Conservation (phyloP, 176 grass and related monocot genomes). For the Oryza brachyantha region DNA sequence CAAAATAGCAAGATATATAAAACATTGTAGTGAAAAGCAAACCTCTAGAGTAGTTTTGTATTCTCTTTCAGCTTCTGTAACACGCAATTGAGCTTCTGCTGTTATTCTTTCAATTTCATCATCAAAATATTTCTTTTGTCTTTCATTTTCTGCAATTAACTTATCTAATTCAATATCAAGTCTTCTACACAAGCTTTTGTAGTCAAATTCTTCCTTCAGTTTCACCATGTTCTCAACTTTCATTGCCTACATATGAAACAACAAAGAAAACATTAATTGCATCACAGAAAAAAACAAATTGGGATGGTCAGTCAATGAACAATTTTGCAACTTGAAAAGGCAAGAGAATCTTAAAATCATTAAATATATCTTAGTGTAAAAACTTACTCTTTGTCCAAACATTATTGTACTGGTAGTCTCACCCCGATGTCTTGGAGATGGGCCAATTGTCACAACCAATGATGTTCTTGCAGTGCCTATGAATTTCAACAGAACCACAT, state of each 20-base stretch:
- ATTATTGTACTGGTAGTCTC: slow-evolving; percentile 99
- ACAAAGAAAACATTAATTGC: slow-evolving; percentile 19
- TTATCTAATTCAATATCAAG: slow-evolving; percentile 96
- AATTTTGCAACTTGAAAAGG: background rate
- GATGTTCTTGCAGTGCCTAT: slow-evolving; percentile 98
- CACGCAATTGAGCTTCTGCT: slow-evolving; percentile 66
- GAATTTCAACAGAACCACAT: slow-evolving; percentile 39
- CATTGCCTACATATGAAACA: slow-evolving; percentile 73
- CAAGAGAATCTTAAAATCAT: slow-evolving; percentile 10
- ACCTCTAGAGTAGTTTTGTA: slow-evolving; percentile 77
- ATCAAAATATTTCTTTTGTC: slow-evolving; percentile 85
- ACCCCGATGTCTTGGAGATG: slow-evolving; percentile 92
- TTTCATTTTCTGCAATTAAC: slow-evolving; percentile 94
- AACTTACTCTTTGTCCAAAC: slow-evolving; percentile 97
- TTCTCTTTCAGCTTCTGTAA: slow-evolving; percentile 72
- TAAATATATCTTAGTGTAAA: slow-evolving; percentile 14
- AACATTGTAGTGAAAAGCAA: slow-evolving; percentile 30
- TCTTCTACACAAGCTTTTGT: slow-evolving; percentile 96
- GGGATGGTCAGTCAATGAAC: slow-evolving; percentile 6
- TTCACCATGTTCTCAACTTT: slow-evolving; percentile 99
- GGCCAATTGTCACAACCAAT: slow-evolving; percentile 96
- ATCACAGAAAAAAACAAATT: background rate
- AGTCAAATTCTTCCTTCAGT: slow-evolving; percentile 99
- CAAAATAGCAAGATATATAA: background rate
- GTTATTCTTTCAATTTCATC: slow-evolving; percentile 91